Conservation (phyloP, 306 rosid genomes). For the Casuarina equisetifolia region DNA sequence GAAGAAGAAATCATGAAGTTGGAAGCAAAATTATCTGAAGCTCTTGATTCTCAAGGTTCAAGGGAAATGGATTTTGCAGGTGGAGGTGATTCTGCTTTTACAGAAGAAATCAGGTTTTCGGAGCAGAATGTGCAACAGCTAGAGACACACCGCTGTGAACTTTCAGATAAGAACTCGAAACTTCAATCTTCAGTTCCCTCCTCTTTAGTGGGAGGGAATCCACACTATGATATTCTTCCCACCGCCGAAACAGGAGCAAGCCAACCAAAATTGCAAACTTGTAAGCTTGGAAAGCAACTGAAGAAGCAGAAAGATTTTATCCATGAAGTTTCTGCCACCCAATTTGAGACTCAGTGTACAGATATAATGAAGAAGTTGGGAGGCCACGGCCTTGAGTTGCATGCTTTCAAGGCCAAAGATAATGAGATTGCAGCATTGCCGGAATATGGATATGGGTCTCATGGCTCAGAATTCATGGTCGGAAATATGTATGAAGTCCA, state of each 20-base stretch:
- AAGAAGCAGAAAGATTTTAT: background rate
- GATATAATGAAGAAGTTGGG: background rate
- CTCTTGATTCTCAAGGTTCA: constrained; percentile 22
- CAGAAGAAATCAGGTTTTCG: constrained; percentile 27
- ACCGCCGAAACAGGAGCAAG: background rate
- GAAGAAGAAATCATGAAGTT: constrained; percentile 33
- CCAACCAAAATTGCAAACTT: constrained; percentile 4
- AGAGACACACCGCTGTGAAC: constrained; percentile 22
- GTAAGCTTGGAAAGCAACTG: constrained; percentile 11
- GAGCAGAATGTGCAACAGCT: constrained; percentile 39
- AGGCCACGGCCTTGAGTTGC: background rate
- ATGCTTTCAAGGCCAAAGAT: constrained; percentile 1
- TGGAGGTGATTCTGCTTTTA: background rate
- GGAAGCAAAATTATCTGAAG: constrained; percentile 39
- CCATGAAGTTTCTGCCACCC: background rate
- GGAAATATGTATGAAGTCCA: too few species aligned
- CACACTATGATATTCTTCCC: background rate
- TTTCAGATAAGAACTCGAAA: constrained; percentile 1
- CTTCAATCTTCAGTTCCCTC: background rate
- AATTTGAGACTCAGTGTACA: background rate
- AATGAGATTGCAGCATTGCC: too few species aligned
- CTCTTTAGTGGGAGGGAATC: background rate
- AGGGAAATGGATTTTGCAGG: background rate
- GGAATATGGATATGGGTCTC: too few species aligned
- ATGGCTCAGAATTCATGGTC: too few species aligned